Percentiles rank a stretch among this genome's conserved stretches.
phyloP scores from a whole-genome alignment of 164 flowering plant species.

The Sedum album region DNA sequence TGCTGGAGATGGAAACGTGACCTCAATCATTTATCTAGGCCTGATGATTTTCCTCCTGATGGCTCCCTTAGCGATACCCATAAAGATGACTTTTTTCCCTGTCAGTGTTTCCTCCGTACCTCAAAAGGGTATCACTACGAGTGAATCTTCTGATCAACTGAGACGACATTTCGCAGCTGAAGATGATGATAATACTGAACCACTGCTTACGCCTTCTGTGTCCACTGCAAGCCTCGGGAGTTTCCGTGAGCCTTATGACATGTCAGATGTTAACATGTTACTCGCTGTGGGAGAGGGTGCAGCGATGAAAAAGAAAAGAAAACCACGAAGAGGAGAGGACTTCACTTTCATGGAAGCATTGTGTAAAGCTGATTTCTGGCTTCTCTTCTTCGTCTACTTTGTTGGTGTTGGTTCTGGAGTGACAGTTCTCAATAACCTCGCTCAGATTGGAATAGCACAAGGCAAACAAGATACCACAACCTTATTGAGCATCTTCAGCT shows the following conservation, averaged over 20 bases:
- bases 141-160: constrained; percentile 25
- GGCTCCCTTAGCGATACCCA: constrained; percentile 79
- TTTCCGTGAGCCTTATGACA: constrained; percentile 38
- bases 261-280: constrained; percentile 57
- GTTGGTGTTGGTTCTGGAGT: constrained; percentile 88
- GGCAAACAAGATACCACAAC: constrained; percentile 59
- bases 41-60: constrained; percentile 61
- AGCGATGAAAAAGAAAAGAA: constrained; percentile 56
- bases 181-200: constrained; percentile 26
- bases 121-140: constrained; percentile 16
- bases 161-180: constrained; percentile 22
- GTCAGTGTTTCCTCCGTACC: constrained; percentile 22
- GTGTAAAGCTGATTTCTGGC: constrained; percentile 94
- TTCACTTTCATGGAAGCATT: constrained; percentile 62
- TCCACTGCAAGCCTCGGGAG: constrained; percentile 47
- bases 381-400: constrained; percentile 72
- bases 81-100: constrained; percentile 75
- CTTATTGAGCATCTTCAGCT: constrained; percentile 71
- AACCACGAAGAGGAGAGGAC: constrained; percentile 83
- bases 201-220: constrained; percentile 43
- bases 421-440: constrained; percentile 82
- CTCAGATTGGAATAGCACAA: constrained; percentile 77
- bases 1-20: constrained; percentile 24
- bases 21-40: constrained; percentile 31
- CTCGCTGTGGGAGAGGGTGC: constrained; percentile 93